Percentiles rank a stretch among this genome's conserved stretches.
Evolutionary conservation across 305 asterid species (phyloP).

Genomic region (Vinca major): DNA sequence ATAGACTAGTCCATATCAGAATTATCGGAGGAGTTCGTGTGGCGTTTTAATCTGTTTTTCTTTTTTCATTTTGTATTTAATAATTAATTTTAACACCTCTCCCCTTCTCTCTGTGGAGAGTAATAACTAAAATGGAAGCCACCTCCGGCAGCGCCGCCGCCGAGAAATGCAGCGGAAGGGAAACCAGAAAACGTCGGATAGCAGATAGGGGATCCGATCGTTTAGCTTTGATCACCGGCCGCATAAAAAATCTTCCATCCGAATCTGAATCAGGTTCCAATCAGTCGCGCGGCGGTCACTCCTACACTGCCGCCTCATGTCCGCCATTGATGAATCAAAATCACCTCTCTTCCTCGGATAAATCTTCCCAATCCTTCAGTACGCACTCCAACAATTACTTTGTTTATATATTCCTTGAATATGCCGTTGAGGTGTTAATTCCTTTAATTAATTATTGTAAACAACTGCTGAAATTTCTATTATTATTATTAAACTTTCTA

Average conservation of each 20-base stretch:
- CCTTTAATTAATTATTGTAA: neutral
- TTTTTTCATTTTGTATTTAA: neutral
- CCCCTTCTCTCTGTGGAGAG: neutral
- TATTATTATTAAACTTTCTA: neutral
- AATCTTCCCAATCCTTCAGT: slow-evolving; percentile 17
- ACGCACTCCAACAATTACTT: neutral
- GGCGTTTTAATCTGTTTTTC: too few relatives aligned
- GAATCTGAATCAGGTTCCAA: slow-evolving; percentile 16
- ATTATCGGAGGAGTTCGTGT: too few relatives aligned
- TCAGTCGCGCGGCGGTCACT: slow-evolving; percentile 16
- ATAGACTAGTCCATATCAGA: too few relatives aligned
- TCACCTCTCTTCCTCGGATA: slow-evolving; percentile 1
- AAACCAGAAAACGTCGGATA: slow-evolving; percentile 73
- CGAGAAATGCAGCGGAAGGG: slow-evolving; percentile 28
- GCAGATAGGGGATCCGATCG: slow-evolving; percentile 68
- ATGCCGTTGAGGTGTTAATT: neutral
- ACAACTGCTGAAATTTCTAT: neutral
- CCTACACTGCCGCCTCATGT: slow-evolving; percentile 25
- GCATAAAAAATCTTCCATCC: slow-evolving; percentile 38
- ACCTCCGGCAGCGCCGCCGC: slow-evolving; percentile 5
- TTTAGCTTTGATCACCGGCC: slow-evolving; percentile 76
- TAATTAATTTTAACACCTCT: too few relatives aligned
- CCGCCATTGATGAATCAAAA: slow-evolving; percentile 21
- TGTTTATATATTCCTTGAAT: neutral
- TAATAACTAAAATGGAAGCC: neutral